These are phyloP conservation scores for Stagonosporopsis rhizophila DNA, from an alignment of 2,329 filamentous ascomycete genomes.

Conservation along the genomic window DNA sequence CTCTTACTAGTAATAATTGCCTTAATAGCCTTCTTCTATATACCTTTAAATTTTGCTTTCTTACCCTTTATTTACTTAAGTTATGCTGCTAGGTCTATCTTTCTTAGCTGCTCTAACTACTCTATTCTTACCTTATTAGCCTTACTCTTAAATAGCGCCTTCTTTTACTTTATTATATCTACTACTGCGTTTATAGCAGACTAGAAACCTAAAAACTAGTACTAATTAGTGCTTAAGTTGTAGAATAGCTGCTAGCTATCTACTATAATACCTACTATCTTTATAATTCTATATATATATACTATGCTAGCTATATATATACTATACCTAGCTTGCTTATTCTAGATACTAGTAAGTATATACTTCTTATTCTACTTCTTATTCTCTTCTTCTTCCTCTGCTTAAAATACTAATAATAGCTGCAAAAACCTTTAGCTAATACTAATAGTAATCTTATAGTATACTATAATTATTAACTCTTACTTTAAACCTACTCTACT, in stretches of 20 bases:
- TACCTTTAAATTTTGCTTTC: too few relatives aligned
- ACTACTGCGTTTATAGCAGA: not conserved
- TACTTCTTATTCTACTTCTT: slow-evolving; percentile 17
- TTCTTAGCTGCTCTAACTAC: too few relatives aligned
- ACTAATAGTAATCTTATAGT: slow-evolving; percentile 25
- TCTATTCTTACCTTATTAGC: too few relatives aligned
- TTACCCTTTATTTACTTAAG: too few relatives aligned
- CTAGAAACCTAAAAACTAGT: slow-evolving; percentile 25
- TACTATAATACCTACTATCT: slow-evolving; percentile 16
- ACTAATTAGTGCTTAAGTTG: slow-evolving; percentile 23
- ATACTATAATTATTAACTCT: slow-evolving; percentile 17
- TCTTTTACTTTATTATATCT: not conserved
- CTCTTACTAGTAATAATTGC: not conserved
- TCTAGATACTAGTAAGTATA: slow-evolving; percentile 3
- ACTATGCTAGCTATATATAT: slow-evolving; percentile 18
- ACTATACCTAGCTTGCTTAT: slow-evolving; percentile 20
- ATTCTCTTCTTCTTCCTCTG: slow-evolving; percentile 23
- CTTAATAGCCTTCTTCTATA: not conserved
- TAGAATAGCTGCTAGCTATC: slow-evolving; percentile 19
- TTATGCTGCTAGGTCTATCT: too few relatives aligned
- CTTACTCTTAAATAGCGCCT: too few relatives aligned
- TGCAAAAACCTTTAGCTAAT: slow-evolving; percentile 27
- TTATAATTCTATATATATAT: slow-evolving; percentile 20
- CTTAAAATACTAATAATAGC: slow-evolving; percentile 14
- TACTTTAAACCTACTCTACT: slow-evolving; percentile 17